Percentiles rank a stretch among this genome's conserved stretches.
phyloP scores from a whole-genome alignment of 177 flowering plant species.

The Tripterygium wilfordii region DNA sequence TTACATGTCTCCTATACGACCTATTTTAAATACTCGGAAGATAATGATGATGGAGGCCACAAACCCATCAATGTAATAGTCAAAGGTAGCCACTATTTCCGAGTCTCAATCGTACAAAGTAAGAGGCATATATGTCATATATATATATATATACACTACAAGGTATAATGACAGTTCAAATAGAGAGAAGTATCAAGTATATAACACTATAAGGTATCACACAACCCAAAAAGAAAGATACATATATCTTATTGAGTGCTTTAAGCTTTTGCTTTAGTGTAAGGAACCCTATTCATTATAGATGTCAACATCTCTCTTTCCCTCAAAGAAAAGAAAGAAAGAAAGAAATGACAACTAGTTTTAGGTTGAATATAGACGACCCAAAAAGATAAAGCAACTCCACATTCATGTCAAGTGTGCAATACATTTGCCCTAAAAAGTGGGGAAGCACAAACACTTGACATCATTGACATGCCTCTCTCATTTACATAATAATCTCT shows the following conservation, averaged over 20 bases:
- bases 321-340: conserved; percentile 6
- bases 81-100: too few relatives aligned
- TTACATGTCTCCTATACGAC: too few relatives aligned
- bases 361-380: too few relatives aligned
- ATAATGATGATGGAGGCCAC: too few relatives aligned
- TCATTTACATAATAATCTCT: background rate
- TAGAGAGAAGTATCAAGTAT: conserved; percentile 3
- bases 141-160: conserved; percentile 22
- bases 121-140: too few relatives aligned
- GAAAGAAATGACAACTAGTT: background rate
- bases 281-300: background rate
- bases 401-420: conserved; percentile 18
- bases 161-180: conserved; percentile 15
- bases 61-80: too few relatives aligned
- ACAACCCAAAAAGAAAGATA: background rate
- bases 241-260: background rate
- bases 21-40: too few relatives aligned
- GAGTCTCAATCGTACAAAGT: too few relatives aligned
- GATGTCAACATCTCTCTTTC: background rate
- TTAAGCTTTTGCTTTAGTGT: background rate
- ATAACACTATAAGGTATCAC: conserved; percentile 1
- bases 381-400: background rate
- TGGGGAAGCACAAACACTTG: conserved; percentile 23
- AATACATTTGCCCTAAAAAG: conserved; percentile 20
- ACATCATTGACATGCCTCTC: background rate